Evolutionary conservation across 2,329 filamentous ascomycete genomes (phyloP).

Genomic region (Myriosclerotinia curreyana): DNA sequence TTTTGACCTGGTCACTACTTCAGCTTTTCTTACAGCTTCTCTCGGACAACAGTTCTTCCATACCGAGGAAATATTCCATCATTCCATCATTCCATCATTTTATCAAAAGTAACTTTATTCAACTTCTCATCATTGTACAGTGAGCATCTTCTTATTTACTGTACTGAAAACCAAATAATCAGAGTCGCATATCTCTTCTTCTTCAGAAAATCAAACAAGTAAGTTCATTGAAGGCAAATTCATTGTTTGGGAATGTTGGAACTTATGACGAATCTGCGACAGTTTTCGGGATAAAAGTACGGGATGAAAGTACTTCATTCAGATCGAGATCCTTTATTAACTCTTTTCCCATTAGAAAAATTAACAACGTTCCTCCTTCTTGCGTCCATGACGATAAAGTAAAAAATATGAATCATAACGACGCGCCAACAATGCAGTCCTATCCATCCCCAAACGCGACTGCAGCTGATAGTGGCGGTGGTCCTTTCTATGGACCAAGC

Average conservation of each 20-base stretch:
- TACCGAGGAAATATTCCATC: constrained; percentile 17
- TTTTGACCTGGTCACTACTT: background rate
- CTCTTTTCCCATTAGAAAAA: constrained; percentile 23
- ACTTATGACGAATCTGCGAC: constrained; percentile 18
- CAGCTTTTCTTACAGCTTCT: constrained; percentile 20
- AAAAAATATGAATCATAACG: constrained; percentile 28
- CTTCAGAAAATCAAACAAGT: constrained; percentile 23
- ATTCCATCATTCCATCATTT: constrained; percentile 12
- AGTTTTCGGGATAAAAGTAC: constrained; percentile 6
- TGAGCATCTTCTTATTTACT: constrained; percentile 10
- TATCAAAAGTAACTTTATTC: background rate
- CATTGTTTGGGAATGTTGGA: constrained; percentile 23
- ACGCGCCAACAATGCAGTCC: constrained; percentile 37
- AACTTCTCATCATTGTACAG: constrained; percentile 17
- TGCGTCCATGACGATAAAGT: constrained; percentile 28
- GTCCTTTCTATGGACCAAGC: constrained; percentile 34
- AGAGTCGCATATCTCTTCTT: constrained; percentile 26
- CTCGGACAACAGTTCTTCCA: constrained; percentile 24
- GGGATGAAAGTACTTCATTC: constrained; percentile 14
- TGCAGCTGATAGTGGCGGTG: constrained; percentile 32
- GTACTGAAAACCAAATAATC: constrained; percentile 15
- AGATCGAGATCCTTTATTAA: constrained; percentile 30
- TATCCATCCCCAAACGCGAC: constrained; percentile 37
- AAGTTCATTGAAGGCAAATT: constrained; percentile 34
- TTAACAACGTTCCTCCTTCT: constrained; percentile 21